Conservation (phyloP, 192 early-diverging fungal species). For the Obelidium mucronatum region DNA sequence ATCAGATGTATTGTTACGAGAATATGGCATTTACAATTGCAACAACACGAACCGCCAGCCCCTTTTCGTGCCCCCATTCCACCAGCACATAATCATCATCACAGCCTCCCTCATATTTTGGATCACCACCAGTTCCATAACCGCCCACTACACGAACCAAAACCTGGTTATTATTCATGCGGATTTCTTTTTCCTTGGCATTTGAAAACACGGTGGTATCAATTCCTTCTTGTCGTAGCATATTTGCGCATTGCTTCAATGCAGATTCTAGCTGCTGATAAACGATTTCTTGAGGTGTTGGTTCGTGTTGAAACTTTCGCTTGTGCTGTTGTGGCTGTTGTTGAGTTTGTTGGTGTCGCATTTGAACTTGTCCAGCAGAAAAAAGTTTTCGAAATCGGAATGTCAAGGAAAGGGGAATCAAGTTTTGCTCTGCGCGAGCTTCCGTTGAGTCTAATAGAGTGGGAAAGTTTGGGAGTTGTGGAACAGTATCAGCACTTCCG, state of each 20-base stretch:
- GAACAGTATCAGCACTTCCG: no score
- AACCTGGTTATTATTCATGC: background rate
- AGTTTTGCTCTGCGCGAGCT: background rate
- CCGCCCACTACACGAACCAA: slow-evolving; percentile 5
- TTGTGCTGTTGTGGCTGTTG: background rate
- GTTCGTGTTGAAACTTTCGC: background rate
- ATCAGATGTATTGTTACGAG: no score
- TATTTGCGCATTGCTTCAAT: background rate
- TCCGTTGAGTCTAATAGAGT: slow-evolving; percentile 4
- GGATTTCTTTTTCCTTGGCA: background rate
- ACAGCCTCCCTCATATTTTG: background rate
- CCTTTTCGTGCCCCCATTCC: slow-evolving; percentile 20
- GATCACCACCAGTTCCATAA: background rate
- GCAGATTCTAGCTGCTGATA: background rate
- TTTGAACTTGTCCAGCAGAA: background rate
- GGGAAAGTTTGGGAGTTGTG: background rate
- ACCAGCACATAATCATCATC: slow-evolving; percentile 7
- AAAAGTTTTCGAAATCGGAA: slow-evolving; percentile 19
- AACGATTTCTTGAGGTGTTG: background rate
- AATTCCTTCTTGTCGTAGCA: background rate
- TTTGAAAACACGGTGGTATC: no score
- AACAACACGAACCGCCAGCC: slow-evolving; percentile 9
- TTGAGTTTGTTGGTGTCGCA: slow-evolving; percentile 1
- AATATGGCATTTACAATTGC: slow-evolving; percentile 14
- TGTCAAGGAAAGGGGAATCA: background rate